Evolutionary conservation across 768 basidiomycete genomes (phyloP).

Genomic region (Fomitopsis serialis): DNA sequence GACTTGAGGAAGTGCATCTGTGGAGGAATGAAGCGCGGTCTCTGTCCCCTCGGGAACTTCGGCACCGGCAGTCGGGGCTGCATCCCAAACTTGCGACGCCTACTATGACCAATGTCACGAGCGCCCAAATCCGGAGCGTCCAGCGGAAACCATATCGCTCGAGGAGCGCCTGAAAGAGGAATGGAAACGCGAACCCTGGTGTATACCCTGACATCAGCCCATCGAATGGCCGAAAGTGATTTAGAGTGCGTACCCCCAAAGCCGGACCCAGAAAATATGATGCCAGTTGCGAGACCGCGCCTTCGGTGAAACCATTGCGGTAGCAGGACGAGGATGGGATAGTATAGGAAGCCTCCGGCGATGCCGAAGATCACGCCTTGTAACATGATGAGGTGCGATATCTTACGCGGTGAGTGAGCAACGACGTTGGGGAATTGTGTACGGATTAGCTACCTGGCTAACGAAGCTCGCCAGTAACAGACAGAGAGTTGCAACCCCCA

Average conservation of each 20-base stretch:
- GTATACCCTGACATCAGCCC: too few relatives aligned
- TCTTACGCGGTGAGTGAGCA: constrained; percentile 3
- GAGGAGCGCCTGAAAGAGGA: constrained; percentile 12
- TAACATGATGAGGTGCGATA: constrained; percentile 17
- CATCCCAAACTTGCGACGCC: constrained; percentile 14
- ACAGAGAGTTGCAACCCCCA: constrained; percentile 10
- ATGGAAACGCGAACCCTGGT: constrained; percentile 18
- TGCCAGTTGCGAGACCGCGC: constrained; percentile 17
- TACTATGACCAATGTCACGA: constrained; percentile 9
- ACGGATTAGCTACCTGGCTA: constrained; percentile 7
- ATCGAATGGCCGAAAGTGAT: not conserved
- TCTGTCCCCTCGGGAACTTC: constrained; percentile 10
- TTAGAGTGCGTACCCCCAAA: constrained; percentile 11
- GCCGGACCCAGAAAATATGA: constrained; percentile 20
- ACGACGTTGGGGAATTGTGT: not conserved
- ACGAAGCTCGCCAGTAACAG: constrained; percentile 18
- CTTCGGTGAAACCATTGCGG: constrained; percentile 19
- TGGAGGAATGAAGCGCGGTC: constrained; percentile 16
- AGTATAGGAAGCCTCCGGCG: constrained; percentile 14
- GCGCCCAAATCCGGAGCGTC: constrained; percentile 17
- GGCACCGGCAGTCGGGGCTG: constrained; percentile 19
- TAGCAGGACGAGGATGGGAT: constrained; percentile 11
- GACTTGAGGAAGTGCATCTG: constrained; percentile 15
- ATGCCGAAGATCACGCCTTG: constrained; percentile 20
- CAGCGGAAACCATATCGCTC: constrained; percentile 14